Conservation (phyloP, 345 rosid genomes). For the Populus tremula region DNA sequence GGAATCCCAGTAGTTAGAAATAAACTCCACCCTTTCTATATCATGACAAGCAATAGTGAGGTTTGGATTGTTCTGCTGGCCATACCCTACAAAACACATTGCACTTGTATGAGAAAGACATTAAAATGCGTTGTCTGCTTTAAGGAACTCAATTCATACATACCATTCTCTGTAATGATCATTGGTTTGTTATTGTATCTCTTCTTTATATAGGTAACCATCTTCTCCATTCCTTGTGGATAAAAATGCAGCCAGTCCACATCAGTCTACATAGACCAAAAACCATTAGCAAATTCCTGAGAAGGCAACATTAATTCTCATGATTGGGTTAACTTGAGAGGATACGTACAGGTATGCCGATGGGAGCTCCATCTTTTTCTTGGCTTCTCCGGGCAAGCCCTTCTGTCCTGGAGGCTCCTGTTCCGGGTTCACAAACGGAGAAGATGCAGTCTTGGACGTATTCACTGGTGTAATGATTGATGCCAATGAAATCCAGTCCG, state of each 20-base stretch:
- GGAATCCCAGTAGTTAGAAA: slow-evolving; percentile 21
- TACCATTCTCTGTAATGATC: slow-evolving; percentile 59
- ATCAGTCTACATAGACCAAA: background rate
- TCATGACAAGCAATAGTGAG: slow-evolving; percentile 19
- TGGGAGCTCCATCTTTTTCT: slow-evolving; percentile 11
- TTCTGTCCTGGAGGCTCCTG: slow-evolving; percentile 11
- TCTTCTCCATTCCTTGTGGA: slow-evolving; percentile 51
- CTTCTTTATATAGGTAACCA: slow-evolving; percentile 33
- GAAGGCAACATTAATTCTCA: too few species aligned
- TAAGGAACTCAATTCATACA: background rate
- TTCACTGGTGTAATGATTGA: slow-evolving; percentile 17
- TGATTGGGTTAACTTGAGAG: background rate
- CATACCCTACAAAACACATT: slow-evolving; percentile 25
- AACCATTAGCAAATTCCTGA: background rate
- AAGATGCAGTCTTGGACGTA: slow-evolving; percentile 16
- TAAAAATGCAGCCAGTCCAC: slow-evolving; percentile 46
- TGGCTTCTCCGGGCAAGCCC: slow-evolving; percentile 1
- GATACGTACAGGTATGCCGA: slow-evolving; percentile 9
- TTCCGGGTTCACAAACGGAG: background rate
- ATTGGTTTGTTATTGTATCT: slow-evolving; percentile 50
- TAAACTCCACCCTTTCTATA: slow-evolving; percentile 21
- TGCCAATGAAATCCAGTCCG: slow-evolving; percentile 20
- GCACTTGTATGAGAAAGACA: background rate
- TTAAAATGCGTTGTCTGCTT: background rate
- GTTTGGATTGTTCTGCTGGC: slow-evolving; percentile 3